phyloP scores from a whole-genome alignment of 768 basidiomycete genomes.

The Termitomyces sp. region DNA sequence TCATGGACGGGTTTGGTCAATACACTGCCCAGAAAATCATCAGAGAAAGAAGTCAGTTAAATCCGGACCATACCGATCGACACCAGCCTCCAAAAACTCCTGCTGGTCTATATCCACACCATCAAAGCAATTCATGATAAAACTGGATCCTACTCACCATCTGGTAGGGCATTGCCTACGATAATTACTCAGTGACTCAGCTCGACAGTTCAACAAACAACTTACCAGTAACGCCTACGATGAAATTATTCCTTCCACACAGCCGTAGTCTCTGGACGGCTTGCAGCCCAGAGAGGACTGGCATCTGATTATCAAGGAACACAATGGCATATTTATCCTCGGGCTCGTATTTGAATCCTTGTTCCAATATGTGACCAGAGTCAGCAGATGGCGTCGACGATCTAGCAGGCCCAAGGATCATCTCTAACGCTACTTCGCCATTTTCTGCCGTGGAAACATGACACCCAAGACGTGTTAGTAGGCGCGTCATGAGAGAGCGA shows the following conservation, averaged over 20 bases:
- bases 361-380: constrained; percentile 34
- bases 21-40: constrained; percentile 37
- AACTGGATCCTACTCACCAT: constrained; percentile 28
- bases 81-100: constrained; percentile 73
- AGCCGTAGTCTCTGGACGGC: constrained; percentile 60
- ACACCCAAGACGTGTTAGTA: constrained; percentile 77
- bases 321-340: constrained; percentile 41
- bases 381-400: constrained; percentile 35
- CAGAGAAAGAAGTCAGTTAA: not conserved
- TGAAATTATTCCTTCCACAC: constrained; percentile 65
- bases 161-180: constrained; percentile 48
- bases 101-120: constrained; percentile 54
- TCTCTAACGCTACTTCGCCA: constrained; percentile 69
- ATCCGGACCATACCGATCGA: constrained; percentile 52
- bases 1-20: constrained; percentile 80
- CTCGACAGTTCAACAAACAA: not conserved
- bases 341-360: constrained; percentile 17
- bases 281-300: constrained; percentile 69
- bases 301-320: constrained; percentile 78
- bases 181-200: not conserved
- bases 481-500: constrained; percentile 73
- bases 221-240: constrained; percentile 77
- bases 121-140: not conserved
- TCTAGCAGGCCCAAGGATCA: constrained; percentile 48
- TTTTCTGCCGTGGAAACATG: constrained; percentile 79